Percentiles rank a stretch among this genome's conserved stretches.
Evolutionary conservation across 345 rosid genomes (phyloP).

Genomic region (Trapa bicornis): DNA sequence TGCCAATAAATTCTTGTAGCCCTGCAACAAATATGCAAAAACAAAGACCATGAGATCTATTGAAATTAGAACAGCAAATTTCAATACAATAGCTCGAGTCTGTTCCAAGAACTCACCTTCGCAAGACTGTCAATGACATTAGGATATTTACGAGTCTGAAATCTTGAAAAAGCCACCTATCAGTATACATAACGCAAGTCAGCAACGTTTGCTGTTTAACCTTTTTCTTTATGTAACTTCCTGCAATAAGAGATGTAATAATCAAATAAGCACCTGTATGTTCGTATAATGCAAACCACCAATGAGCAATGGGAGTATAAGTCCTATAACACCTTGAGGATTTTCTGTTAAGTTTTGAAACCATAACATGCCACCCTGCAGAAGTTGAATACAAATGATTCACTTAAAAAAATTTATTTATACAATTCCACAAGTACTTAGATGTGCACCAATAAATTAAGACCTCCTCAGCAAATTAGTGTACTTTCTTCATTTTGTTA

Average conservation of each 20-base stretch:
- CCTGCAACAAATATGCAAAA: constrained; percentile 24
- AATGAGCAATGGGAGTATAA: constrained; percentile 59
- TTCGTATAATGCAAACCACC: constrained; percentile 68
- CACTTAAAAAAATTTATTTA: neutral
- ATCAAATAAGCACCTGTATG: constrained; percentile 44
- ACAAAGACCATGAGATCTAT: neutral
- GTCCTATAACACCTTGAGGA: constrained; percentile 52
- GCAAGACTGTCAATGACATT: constrained; percentile 31
- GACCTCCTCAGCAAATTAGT: neutral
- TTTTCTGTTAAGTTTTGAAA: constrained; percentile 78
- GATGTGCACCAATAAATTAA: neutral
- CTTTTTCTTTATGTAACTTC: neutral
- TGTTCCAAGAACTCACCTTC: constrained; percentile 33
- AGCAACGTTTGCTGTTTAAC: neutral
- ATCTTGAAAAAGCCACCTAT: constrained; percentile 51
- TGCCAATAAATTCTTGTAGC: constrained; percentile 44
- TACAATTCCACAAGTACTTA: neutral
- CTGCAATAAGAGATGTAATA: neutral
- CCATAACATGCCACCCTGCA: constrained; percentile 95
- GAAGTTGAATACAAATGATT: constrained; percentile 2
- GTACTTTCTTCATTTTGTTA: neutral
- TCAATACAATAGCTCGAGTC: neutral
- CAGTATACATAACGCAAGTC: constrained; percentile 3
- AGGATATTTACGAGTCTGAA: constrained; percentile 27
- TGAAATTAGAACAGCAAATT: neutral